Evolutionary conservation across 2,329 filamentous ascomycete genomes (phyloP), one percentile per base, ranked within the genome.

Genomic region (Exophiala xenobiotica): DNA sequence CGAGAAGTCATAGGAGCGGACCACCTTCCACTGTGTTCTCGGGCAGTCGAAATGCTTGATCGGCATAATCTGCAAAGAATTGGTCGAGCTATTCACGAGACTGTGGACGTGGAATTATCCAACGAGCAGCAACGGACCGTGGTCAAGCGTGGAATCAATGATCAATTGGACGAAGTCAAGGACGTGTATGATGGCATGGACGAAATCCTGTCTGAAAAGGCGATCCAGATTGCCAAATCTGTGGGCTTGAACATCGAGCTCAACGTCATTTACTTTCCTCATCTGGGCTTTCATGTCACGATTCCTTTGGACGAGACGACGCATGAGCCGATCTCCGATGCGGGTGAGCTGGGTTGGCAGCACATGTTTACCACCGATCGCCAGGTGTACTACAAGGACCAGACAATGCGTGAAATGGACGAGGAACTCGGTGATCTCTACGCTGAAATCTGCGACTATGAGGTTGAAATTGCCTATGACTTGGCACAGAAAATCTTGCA

Each of bases 221-320:
- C 85, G 4, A 73, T 76, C 14, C 78, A 81, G n/a, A 74, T 96
- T 50, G 79, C 80, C 0, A 67, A 70, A 11, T 86, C 90, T 1
- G 74, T 79, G 53, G 74, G 78, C 14, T 51, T 70, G 3, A 68
- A 79, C 1, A 70, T 76, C 18, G 72, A 76, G 9, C 67, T 86
- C 26, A 91, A 91, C 48, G 95, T 95, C 56, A 86, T 93, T 14
- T 96, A 93, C 66, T 87, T 95, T 56, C 92, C 91, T 0, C 90
- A 96, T 63, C 81, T 96, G 29, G 93, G 93, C 0, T 99, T 96
- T 65, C 79, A 96, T 29, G 87, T 90, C 2, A 83, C 86, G 0
- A 83, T 95, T 12, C 78, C 79, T 1, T 68, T 85, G 3, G 80
- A 90, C 59, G 71, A 76, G 11, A 67, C 74, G 1, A 82, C 78